These are phyloP conservation scores for Mycena epipterygia DNA, from an alignment of 768 basidiomycete genomes.

Conservation along the genomic window DNA sequence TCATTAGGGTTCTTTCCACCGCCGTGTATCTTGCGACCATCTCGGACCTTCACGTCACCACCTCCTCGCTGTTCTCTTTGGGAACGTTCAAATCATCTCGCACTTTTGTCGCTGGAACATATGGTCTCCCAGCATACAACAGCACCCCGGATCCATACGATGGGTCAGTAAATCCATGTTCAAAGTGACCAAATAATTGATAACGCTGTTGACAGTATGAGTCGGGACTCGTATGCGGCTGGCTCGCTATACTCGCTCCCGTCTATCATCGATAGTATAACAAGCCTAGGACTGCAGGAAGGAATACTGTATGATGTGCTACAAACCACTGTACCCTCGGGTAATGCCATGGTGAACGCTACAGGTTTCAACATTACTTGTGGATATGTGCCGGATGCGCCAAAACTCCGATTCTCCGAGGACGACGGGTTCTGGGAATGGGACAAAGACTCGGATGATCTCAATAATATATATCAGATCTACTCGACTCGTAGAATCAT, in stretches of 20 bases:
- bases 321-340: not conserved
- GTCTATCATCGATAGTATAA: not conserved
- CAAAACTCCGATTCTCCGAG: too few species aligned
- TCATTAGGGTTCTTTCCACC: not conserved
- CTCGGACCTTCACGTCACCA: not conserved
- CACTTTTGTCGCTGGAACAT: not conserved
- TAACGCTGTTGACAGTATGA: too few species aligned
- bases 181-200: too few species aligned
- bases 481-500: not conserved
- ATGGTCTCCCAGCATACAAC: not conserved
- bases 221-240: not conserved
- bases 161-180: too few species aligned
- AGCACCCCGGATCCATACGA: too few species aligned
- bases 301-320: slow-evolving; percentile 13
- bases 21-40: not conserved
- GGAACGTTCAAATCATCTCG: not conserved
- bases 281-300: not conserved
- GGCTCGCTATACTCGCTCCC: slow-evolving; percentile 4
- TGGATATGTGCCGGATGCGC: not conserved
- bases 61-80: not conserved
- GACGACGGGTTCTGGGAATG: too few species aligned
- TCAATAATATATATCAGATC: too few species aligned
- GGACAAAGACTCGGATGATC: too few species aligned
- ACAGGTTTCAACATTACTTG: slow-evolving; percentile 12
- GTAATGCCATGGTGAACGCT: not conserved